Percentiles rank a stretch among this genome's conserved stretches.
Evolutionary conservation across 495 filamentous ascomycete species (phyloP).

Genomic region (Neurospora africana): DNA sequence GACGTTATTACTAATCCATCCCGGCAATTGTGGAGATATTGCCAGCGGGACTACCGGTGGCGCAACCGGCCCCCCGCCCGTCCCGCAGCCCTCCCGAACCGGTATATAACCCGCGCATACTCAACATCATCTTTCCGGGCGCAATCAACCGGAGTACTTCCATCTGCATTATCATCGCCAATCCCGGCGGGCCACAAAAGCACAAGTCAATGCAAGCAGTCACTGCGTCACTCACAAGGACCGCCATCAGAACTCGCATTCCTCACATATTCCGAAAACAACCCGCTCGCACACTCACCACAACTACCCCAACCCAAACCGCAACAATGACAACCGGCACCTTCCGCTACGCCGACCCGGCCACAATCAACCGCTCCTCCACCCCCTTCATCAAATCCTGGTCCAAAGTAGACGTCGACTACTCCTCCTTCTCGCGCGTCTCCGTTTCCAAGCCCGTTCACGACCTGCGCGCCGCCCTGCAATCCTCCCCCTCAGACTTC

Average conservation of each 20-base stretch:
- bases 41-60: not conserved
- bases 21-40: not conserved
- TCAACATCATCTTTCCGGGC: not conserved
- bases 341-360: slow-evolving; percentile 22
- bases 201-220: not conserved
- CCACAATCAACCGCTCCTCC: slow-evolving; percentile 10
- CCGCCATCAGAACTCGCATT: not conserved
- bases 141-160: not conserved
- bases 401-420: slow-evolving; percentile 32
- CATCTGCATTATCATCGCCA: not conserved
- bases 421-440: slow-evolving; percentile 17
- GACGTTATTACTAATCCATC: not conserved
- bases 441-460: not conserved
- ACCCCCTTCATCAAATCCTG: slow-evolving; percentile 20
- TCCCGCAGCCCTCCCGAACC: not conserved
- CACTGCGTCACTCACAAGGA: not conserved
- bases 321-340: slow-evolving; percentile 16
- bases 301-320: not conserved
- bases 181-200: not conserved
- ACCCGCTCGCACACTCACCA: not conserved
- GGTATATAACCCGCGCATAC: not conserved
- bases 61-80: not conserved
- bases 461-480: not conserved
- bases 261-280: not conserved
- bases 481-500: slow-evolving; percentile 7